Evolutionary conservation across 352 stramenopile genomes (phyloP).

Genomic region (Phytophthora citricola): DNA sequence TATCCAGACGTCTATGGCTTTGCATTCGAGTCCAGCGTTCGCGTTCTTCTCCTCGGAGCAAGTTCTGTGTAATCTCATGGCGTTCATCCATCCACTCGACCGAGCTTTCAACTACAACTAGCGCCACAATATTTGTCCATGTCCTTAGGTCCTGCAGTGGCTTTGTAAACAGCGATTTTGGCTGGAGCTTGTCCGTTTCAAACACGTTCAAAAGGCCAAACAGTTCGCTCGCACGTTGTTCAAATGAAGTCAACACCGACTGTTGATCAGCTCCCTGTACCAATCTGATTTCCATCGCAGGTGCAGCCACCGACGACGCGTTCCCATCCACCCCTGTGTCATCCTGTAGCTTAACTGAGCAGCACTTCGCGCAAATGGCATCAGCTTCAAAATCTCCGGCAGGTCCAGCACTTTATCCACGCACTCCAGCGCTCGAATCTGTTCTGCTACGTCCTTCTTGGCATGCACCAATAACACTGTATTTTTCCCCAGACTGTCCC

Average conservation of each 20-base stretch:
- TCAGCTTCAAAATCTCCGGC: conserved; percentile 70
- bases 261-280: conserved; percentile 43
- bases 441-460: conserved; percentile 29
- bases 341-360: conserved; percentile 47
- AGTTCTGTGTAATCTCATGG: conserved; percentile 42
- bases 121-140: conserved; percentile 63
- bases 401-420: conserved; percentile 55
- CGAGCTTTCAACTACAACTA: conserved; percentile 52
- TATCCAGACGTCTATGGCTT: conserved; percentile 59
- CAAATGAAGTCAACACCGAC: conserved; percentile 43
- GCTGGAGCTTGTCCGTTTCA: conserved; percentile 39
- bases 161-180: conserved; percentile 60
- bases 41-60: conserved; percentile 34
- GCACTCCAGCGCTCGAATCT: conserved; percentile 52
- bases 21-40: conserved; percentile 35
- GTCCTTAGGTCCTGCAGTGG: conserved; percentile 56
- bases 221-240: conserved; percentile 41
- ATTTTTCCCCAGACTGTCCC: conserved; percentile 42
- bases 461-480: conserved; percentile 73
- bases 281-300: conserved; percentile 69
- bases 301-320: conserved; percentile 31
- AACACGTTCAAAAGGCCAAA: conserved; percentile 75
- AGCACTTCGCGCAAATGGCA: conserved; percentile 69
- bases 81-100: conserved; percentile 75
- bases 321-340: conserved; percentile 8